Base-by-base conservation (phyloP, 2,329 filamentous ascomycete species). In the Aureobasidium sp. region DNA sequence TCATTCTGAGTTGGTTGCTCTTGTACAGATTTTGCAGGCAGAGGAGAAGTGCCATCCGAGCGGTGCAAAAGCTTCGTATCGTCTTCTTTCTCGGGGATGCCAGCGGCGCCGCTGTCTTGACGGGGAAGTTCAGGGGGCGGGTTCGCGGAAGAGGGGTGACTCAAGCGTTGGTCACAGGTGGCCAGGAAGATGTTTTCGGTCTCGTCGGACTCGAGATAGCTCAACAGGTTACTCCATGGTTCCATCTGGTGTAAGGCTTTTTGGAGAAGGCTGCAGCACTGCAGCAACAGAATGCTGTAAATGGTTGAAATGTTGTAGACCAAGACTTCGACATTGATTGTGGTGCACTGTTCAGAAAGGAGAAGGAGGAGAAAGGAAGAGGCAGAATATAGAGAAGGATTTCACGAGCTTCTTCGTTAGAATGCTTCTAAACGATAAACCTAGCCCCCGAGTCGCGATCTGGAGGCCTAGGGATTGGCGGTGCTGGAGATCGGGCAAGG, bases 221-320 rank as follows among this genome's bases (percentile, higher is more conserved):
- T 59, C 44, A 77, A 65, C 44, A 75, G 65, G 2, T 51, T 60
- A 21, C 55, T 68, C 75, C 77, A 79, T 34, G 69, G 58, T 9
- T 66, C 32, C 16, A 68, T 64, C 27, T 64, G 61, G 66, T 83
- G 77, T 27, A 73, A 63, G 78, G 76, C 27, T 76, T 64, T 0
- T 82, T 5, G 27, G 6, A 10, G 30, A 79, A 27, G 25, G 53
- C 39, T 25, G 29, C 39, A 11, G 53, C n/a, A 29, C 1, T 87
- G 76, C 8, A 87, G 78, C 6, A 86, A 76, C 66, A 87, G 85
- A 47, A 84, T 69, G 3, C 80, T 81, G 71, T 82, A 86, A 4
- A 74, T 70, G 30, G 71, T 70, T 48, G 76, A 51, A 3, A 64
- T 42, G 5, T 48, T 25, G 34, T 13, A 13, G 57, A 16, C 21